Evolutionary conservation across 148 eudicot species (phyloP), one percentile per base, ranked within the genome.

Genomic region (Cornus kousa): DNA sequence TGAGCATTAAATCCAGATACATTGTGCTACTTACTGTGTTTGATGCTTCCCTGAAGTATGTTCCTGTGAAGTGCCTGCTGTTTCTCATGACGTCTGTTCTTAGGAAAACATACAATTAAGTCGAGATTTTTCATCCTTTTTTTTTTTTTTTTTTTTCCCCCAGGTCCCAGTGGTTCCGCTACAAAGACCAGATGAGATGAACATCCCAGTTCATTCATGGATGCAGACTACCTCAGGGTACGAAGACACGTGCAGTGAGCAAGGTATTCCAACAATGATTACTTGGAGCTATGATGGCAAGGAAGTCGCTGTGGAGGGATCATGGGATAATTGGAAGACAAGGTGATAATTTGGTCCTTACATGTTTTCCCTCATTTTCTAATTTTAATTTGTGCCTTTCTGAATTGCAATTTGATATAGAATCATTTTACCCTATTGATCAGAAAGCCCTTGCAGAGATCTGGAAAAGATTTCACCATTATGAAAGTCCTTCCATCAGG

Each of bases 401-500:
- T 20, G 2, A 37, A 57, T 50, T 35, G 5, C 14, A 68, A 66
- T 31, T 65, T 67, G 13, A 74, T 55, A 9, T 11, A 62, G 24
- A n/a, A n/a, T 14, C 5, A 66, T 23, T 43, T 60, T 9, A 24
- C 32, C 60, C 66, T 59, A 53, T 80, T 80, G 69, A 69, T 39
- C 86, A 90, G 91, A 75, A 84, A 88, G 77, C 86, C 79, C 33
- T 81, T 90, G 78, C 91, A 90, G 84, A 76, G 83, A 78, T 88
- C 89, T 31, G 91, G 89, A 39, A 88, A 86, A 73, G 90, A 90
- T 59, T 88, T 88, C 67, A 84, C 87, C n/a, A 87, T 88, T 50
- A 77, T 90, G 90, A 90, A 88, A 72, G 91, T 88, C 81, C 93
- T 90, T 24, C 88, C 90, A 31, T 85, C 90, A 24, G 93, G 93